These are phyloP conservation scores for Elsinoe arachidis DNA, from an alignment of 2,329 filamentous ascomycete species.

Conservation along the genomic window DNA sequence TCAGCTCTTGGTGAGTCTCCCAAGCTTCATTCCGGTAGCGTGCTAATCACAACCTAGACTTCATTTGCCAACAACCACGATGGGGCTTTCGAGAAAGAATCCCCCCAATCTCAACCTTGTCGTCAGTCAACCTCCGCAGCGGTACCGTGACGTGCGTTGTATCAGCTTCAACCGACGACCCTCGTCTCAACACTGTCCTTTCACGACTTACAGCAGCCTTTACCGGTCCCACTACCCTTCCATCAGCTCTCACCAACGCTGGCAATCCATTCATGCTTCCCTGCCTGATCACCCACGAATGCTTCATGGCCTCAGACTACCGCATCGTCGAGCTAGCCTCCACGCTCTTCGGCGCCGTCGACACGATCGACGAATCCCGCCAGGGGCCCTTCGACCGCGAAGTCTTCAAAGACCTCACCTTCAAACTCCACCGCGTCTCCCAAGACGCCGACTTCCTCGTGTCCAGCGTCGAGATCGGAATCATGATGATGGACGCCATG, in stretches of 20 bases:
- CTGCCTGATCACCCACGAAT: background rate
- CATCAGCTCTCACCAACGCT: background rate
- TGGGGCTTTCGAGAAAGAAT: background rate
- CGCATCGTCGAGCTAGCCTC: background rate
- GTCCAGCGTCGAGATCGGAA: background rate
- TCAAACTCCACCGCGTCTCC: background rate
- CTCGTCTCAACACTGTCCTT: background rate
- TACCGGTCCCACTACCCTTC: background rate
- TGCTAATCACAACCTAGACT: background rate
- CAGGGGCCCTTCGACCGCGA: background rate
- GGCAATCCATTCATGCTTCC: background rate
- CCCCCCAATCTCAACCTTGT: background rate
- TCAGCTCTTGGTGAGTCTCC: background rate
- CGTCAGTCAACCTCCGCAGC: background rate
- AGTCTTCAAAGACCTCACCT: conserved; percentile 1
- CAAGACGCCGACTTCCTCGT: conserved; percentile 1
- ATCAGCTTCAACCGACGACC: background rate
- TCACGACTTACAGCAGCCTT: background rate
- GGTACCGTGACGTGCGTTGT: background rate
- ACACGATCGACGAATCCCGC: background rate
- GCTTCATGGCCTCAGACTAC: conserved; percentile 5
- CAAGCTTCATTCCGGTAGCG: no score
- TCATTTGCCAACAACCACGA: background rate
- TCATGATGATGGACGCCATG: conserved; percentile 8
- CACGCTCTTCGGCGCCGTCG: background rate